Base-by-base conservation (phyloP, 2,329 filamentous ascomycete genomes). In the Thyridium curvatum region DNA sequence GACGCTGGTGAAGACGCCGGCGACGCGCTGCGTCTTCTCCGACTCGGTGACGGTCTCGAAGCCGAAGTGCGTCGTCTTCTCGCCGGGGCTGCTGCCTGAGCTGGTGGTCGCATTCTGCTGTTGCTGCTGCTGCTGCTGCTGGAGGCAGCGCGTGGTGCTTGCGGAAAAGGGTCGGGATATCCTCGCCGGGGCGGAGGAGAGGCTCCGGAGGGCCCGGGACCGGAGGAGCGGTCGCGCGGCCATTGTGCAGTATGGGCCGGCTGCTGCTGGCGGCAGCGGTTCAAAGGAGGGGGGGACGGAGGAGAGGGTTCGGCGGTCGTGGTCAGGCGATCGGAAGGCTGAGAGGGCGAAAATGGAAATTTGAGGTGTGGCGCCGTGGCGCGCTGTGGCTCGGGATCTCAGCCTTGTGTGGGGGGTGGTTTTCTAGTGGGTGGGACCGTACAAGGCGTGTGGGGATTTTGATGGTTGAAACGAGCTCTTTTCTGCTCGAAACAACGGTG, bases 1-100 rank as follows among this genome's bases (percentile, higher is more conserved):
- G 31, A 98, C 93, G 49, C 85, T 96, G 62, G 87, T 91, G 69
- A 98, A 98, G 42, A 98, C 93, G 32, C 78, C 80, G 43, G 85
- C 85, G 31, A 96, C 90, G 72, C 68, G 61, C 48, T 71, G 54
- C 33, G 66, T 68, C 65, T 96, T 96, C 60, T 93, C 72, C 9
- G 79, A 71, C 58, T 94, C 86, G 13, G 84, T 79, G 31, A 96
- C 74, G 32, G 86, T 91, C 65, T 90, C 77, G 60, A 88, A 96
- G 37, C 90, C 90, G 61, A 96, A 96, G 66, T 95, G 89, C 36
- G 90, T 95, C 45, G 82, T 49, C 28, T 51, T 45, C 33, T 52
- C 26, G 37, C 21, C 10, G 21, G 21, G 6, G 21, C 21, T 26
- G 6, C 21, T 26, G 21, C 21, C n/a, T n/a, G n/a, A n/a, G n/a